Evolutionary conservation across 768 basidiomycete genomes (phyloP).

Genomic region (Calvatia gigantea): DNA sequence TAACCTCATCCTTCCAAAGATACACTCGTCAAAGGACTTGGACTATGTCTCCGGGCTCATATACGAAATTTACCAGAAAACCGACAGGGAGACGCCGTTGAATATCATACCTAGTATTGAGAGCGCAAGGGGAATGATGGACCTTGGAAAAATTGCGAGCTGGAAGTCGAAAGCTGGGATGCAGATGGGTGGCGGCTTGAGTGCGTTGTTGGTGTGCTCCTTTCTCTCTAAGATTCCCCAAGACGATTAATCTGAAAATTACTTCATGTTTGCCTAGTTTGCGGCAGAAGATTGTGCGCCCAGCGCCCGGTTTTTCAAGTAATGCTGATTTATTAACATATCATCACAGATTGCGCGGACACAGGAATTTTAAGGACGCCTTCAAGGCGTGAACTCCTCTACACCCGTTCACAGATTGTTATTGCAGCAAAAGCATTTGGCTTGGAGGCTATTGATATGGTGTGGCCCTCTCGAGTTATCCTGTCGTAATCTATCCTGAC

Average conservation of each 20-base stretch:
- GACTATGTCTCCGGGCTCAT: constrained; percentile 53
- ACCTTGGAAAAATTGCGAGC: constrained; percentile 63
- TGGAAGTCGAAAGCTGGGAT: constrained; percentile 57
- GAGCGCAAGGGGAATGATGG: constrained; percentile 70
- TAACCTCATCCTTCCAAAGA: constrained; percentile 82
- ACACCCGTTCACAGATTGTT: constrained; percentile 79
- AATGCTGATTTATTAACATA: not conserved
- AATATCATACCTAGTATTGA: constrained; percentile 81
- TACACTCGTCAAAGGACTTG: constrained; percentile 68
- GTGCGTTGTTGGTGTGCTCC: constrained; percentile 60
- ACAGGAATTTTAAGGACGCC: constrained; percentile 76
- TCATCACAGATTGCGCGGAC: constrained; percentile 76
- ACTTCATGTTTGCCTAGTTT: constrained; percentile 49
- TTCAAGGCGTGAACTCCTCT: constrained; percentile 75
- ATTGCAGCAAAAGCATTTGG: constrained; percentile 80
- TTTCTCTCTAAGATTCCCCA: not conserved
- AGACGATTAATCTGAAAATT: not conserved
- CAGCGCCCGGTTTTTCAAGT: constrained; percentile 17
- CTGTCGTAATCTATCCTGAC: not conserved
- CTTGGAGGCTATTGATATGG: constrained; percentile 90
- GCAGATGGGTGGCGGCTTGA: constrained; percentile 48
- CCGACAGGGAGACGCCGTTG: constrained; percentile 31
- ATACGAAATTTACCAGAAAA: constrained; percentile 25
- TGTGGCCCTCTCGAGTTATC: constrained; percentile 21
- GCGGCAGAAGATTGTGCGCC: constrained; percentile 96